Evolutionary conservation across 2,329 filamentous ascomycete genomes (phyloP).

Genomic region (Exophiala sideris): DNA sequence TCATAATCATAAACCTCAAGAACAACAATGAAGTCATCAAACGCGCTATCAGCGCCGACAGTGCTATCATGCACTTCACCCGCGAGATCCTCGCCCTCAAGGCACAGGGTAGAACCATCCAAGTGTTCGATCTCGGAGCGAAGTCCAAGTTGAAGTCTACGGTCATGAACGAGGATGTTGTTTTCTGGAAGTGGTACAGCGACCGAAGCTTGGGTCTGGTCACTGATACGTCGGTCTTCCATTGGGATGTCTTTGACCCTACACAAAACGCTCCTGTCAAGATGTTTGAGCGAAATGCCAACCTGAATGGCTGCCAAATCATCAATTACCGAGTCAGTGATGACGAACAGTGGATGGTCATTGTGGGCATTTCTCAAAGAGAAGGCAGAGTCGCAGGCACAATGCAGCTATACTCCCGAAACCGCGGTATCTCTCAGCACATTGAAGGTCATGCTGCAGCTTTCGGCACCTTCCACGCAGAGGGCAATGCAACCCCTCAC

Average conservation of each 20-base stretch:
- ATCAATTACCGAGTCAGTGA: conserved; percentile 98
- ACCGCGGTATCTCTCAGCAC: conserved; percentile 93
- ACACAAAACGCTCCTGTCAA: conserved; percentile 77
- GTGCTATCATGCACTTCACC: conserved; percentile 98
- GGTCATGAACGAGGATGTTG: conserved; percentile 93
- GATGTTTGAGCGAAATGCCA: conserved; percentile 90
- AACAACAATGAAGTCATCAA: conserved; percentile 94
- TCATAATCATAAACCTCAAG: conserved; percentile 97
- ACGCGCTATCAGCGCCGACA: conserved; percentile 96
- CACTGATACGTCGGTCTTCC: conserved; percentile 85
- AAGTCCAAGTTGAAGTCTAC: conserved; percentile 97
- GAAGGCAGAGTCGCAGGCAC: conserved; percentile 90
- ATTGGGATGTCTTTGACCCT: conserved; percentile 94
- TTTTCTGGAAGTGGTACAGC: conserved; percentile 99
- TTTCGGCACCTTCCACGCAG: conserved; percentile 83
- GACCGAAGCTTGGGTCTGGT: conserved; percentile 84
- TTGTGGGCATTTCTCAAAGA: conserved; percentile 92
- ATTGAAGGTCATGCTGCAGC: conserved; percentile 97
- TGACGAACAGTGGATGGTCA: conserved; percentile 97
- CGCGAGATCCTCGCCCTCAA: conserved; percentile 95
- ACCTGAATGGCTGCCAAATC: conserved; percentile 89
- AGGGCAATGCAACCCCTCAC: conserved; percentile 84
- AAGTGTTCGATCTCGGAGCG: conserved; percentile 91
- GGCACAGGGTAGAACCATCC: conserved; percentile 87
- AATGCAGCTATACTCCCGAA: conserved; percentile 96